Conservation (phyloP, 306 rosid species). For the Luffa acutangula region DNA sequence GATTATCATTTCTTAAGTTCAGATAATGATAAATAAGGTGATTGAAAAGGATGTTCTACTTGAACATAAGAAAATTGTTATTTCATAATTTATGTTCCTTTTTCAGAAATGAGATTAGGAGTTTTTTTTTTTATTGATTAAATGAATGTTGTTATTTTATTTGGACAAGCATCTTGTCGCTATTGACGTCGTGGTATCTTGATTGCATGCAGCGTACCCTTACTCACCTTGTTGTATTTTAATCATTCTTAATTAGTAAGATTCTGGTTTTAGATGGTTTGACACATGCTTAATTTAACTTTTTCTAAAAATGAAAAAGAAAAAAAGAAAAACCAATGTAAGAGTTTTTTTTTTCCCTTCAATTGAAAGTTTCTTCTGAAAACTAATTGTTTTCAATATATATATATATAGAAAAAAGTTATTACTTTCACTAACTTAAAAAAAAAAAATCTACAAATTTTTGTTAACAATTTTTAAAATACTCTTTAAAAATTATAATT, state of each 20-base stretch:
- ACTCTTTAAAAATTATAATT: too few relatives aligned
- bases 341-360: too few relatives aligned
- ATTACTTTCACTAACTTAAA: background rate
- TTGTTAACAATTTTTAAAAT: too few relatives aligned
- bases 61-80: background rate
- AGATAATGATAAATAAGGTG: background rate
- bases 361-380: too few relatives aligned
- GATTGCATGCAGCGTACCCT: background rate
- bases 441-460: too few relatives aligned
- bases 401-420: too few relatives aligned
- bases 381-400: too few relatives aligned
- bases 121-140: background rate
- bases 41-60: background rate
- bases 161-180: background rate
- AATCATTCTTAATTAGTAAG: too few relatives aligned
- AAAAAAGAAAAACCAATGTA: too few relatives aligned
- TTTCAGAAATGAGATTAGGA: background rate
- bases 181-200: background rate
- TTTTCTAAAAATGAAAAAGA: too few relatives aligned
- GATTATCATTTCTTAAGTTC: background rate
- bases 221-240: background rate
- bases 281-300: too few relatives aligned
- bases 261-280: too few relatives aligned
- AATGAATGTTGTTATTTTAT: background rate
- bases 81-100: background rate